Evolutionary conservation across 257 asterid species (phyloP).

Genomic region (Verbena officinalis): DNA sequence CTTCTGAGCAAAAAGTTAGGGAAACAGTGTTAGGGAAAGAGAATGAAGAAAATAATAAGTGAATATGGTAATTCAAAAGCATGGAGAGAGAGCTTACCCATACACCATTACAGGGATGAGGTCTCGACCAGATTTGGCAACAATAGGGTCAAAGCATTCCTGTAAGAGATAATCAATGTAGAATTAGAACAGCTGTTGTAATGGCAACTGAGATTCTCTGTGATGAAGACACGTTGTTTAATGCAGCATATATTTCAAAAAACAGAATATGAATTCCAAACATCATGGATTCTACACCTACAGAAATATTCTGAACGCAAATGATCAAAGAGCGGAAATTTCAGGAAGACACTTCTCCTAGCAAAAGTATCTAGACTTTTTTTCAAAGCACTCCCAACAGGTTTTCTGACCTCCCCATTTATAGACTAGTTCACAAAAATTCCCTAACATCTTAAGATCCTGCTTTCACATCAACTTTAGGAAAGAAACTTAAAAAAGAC

Average conservation of each 20-base stretch:
- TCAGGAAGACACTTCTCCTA: neutral
- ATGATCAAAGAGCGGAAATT: neutral
- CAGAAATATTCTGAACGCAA: neutral
- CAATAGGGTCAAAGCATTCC: constrained; percentile 99
- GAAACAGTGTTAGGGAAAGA: neutral
- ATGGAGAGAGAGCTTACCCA: constrained; percentile 62
- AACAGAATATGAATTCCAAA: neutral
- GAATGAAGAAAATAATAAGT: neutral
- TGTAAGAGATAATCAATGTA: constrained; percentile 43
- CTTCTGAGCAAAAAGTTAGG: constrained; percentile 65
- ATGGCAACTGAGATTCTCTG: constrained; percentile 2
- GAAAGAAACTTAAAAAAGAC: neutral
- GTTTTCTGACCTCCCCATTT: neutral
- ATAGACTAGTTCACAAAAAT: neutral
- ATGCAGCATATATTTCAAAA: neutral
- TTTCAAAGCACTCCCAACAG: neutral
- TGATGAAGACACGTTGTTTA: neutral
- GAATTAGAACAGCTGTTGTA: neutral
- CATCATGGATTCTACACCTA: neutral
- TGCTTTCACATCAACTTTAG: neutral
- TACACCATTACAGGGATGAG: constrained; percentile 99
- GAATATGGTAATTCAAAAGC: neutral
- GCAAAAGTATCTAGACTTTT: neutral
- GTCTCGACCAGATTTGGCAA: constrained; percentile 95
- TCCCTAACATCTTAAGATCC: neutral